phyloP scores from a whole-genome alignment of 2,329 filamentous ascomycete genomes.

The Pezicula radicicola region DNA sequence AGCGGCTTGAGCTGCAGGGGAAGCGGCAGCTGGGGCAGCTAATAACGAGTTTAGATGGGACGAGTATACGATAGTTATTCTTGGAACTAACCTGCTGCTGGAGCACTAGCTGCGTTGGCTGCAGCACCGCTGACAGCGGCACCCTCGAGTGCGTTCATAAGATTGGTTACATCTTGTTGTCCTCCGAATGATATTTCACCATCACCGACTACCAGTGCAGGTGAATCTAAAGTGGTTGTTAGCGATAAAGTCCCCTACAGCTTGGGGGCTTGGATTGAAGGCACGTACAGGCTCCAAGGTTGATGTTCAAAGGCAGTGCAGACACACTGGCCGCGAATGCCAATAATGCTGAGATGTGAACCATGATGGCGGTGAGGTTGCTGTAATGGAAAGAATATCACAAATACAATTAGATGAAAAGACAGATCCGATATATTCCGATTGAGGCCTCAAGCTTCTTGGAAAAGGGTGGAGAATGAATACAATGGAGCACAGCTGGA shows the following conservation, averaged over 20 bases:
- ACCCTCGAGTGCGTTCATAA: conserved; percentile 45
- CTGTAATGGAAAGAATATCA: conserved; percentile 10
- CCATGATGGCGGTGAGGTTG: conserved; percentile 15
- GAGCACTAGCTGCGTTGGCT: conserved; percentile 26
- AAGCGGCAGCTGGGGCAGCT: conserved; percentile 13
- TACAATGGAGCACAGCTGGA: conserved; percentile 23
- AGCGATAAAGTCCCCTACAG: not conserved
- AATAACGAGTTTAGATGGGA: not conserved
- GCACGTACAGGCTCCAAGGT: conserved; percentile 10
- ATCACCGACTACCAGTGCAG: conserved; percentile 32
- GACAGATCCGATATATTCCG: conserved; percentile 1
- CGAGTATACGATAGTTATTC: conserved; percentile 12
- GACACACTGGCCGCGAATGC: conserved; percentile 26
- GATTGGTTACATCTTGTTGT: conserved; percentile 39
- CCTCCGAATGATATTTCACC: conserved; percentile 47
- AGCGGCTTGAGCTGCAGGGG: conserved; percentile 15
- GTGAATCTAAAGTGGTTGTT: conserved; percentile 5
- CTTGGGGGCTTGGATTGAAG: not conserved
- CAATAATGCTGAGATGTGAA: conserved; percentile 26
- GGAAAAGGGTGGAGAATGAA: conserved; percentile 11
- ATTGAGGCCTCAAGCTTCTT: conserved; percentile 26
- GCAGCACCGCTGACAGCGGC: conserved; percentile 39
- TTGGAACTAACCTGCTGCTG: conserved; percentile 17
- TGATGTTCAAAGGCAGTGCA: conserved; percentile 23
- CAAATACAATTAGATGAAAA: conserved; percentile 11